Conservation (phyloP, 2,329 filamentous ascomycete species). For the Venturia nashicola region DNA sequence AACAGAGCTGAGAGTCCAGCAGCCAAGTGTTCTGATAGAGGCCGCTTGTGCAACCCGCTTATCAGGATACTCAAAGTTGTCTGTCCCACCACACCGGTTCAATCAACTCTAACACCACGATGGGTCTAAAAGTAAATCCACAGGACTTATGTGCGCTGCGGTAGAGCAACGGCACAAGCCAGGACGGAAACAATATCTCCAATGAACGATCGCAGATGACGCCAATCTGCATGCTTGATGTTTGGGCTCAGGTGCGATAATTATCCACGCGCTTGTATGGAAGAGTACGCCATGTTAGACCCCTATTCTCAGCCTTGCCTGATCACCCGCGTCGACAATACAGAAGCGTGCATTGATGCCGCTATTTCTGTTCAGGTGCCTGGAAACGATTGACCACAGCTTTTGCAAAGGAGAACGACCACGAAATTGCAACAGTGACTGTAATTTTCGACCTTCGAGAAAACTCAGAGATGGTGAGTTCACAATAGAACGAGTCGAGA, state of each 20-base stretch:
- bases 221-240: neutral
- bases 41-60: neutral
- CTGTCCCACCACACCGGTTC: neutral
- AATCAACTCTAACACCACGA: too few species aligned
- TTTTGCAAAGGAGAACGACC: neutral
- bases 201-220: neutral
- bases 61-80: neutral
- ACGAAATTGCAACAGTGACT: neutral
- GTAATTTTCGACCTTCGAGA: neutral
- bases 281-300: neutral
- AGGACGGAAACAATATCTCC: neutral
- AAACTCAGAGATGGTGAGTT: neutral
- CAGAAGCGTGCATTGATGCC: neutral
- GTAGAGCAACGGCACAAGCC: neutral
- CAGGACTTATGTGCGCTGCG: neutral
- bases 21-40: neutral
- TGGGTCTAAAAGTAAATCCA: neutral
- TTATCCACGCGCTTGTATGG: neutral
- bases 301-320: conserved; percentile 1
- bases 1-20: neutral
- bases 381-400: too few species aligned
- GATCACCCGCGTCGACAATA: neutral
- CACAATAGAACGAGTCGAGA: neutral
- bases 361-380: neutral
- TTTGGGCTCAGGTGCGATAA: neutral